Base-by-base conservation (phyloP, 495 filamentous ascomycete species). In the Aspergillus avenaceus region DNA sequence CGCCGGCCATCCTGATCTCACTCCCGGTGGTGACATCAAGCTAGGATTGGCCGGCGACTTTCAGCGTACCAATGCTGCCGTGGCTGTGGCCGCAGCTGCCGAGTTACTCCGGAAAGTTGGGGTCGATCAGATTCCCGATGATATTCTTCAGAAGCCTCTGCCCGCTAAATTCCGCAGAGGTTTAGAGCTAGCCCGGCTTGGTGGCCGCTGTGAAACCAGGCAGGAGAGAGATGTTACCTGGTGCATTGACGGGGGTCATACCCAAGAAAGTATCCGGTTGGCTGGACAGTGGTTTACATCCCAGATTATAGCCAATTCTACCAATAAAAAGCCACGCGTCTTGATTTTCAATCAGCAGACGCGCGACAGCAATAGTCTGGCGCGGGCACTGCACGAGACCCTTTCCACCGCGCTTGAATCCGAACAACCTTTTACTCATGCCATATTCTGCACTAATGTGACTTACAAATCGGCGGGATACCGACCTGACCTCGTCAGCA, bases 341-440 rank as follows among this genome's bases (percentile, higher is more conserved):
- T 72, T 98, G 46, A 83, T 98, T 43, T 98, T 97, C 78, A 98
- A 98, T 69, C 93, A 98, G 59, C 92, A 97, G 61, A 90, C 85
- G 9, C 84, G 91, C 14, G 79, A 86, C 45, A 88, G 91, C 46
- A 66, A 66, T 23, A 73, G 79, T 9, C 70, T 87, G n/a, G 85
- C 86, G 8, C 67, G 77, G 11, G 77, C 82, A 1, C 83, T 95
- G 16, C 78, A 91, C 53, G 69, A 77, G 21, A 84, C 82, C 1
- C 77, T 97, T 26, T 63, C 80, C 27, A 64, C 72, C 4, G 75
- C 82, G 0, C 69, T 87, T 1, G 66, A 68, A 6, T 65, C 77
- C 8, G 69, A 72, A 11, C 66, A 67, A 2, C 75, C 83, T 1
- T 96, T 97, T 57, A 79, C 85, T 16, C 85, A 91, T 52, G 90